Conservation (phyloP, 257 asterid species). For the Fraxinus anomala region DNA sequence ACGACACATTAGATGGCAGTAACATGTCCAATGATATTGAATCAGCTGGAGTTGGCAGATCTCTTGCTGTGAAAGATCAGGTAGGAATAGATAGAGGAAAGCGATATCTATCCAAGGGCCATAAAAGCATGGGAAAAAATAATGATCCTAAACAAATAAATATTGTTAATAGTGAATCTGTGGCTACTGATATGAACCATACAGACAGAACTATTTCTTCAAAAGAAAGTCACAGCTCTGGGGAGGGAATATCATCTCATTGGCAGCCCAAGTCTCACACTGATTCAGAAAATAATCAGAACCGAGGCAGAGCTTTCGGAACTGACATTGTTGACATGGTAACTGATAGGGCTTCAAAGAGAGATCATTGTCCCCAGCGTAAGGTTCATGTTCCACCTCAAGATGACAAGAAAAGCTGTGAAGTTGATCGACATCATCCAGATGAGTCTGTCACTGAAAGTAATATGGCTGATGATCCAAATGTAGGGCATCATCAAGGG, state of each 20-base stretch:
- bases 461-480: slow-evolving; percentile 32
- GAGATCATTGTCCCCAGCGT: slow-evolving; percentile 47
- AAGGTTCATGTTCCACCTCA: slow-evolving; percentile 34
- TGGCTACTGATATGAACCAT: slow-evolving; percentile 42
- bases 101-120: slow-evolving; percentile 47
- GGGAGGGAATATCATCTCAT: slow-evolving; percentile 58
- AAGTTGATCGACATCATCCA: slow-evolving; percentile 24
- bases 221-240: slow-evolving; percentile 53
- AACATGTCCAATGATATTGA: slow-evolving; percentile 28
- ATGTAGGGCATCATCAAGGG: slow-evolving; percentile 28
- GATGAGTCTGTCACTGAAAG: slow-evolving; percentile 30
- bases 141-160: slow-evolving; percentile 35
- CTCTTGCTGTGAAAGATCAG: slow-evolving; percentile 55
- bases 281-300: slow-evolving; percentile 42
- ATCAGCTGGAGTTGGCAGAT: slow-evolving; percentile 31
- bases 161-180: slow-evolving; percentile 41
- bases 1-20: slow-evolving; percentile 28
- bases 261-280: slow-evolving; percentile 80
- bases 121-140: slow-evolving; percentile 45
- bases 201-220: slow-evolving; percentile 41
- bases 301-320: slow-evolving; percentile 39
- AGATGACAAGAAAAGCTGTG: slow-evolving; percentile 28
- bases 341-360: slow-evolving; percentile 36
- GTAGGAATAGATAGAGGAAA: slow-evolving; percentile 62
- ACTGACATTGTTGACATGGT: slow-evolving; percentile 41